Evolutionary conservation across 2,329 filamentous ascomycete species (phyloP).

Genomic region (Talaromyces sp.): DNA sequence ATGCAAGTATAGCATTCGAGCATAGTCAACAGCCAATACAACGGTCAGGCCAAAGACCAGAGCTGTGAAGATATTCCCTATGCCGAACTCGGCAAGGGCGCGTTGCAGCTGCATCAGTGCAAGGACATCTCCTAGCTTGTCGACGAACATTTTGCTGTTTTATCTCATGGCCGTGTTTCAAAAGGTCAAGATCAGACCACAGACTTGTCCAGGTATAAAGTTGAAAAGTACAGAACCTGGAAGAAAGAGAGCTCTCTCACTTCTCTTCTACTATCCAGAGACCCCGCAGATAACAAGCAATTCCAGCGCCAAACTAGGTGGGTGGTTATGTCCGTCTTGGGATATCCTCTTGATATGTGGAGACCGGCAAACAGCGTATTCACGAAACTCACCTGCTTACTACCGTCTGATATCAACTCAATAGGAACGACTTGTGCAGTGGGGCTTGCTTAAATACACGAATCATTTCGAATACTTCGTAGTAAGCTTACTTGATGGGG

Average conservation of each 20-base stretch:
- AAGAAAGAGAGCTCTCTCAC: not conserved
- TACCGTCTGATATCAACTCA: not conserved
- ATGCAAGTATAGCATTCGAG: not conserved
- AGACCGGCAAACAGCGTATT: not conserved
- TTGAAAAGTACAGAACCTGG: not conserved
- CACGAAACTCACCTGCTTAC: not conserved
- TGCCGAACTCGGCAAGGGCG: conserved; percentile 5
- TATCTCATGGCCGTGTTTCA: not conserved
- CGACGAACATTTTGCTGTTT: conserved; percentile 8
- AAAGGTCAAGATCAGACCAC: too few relatives aligned
- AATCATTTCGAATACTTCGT: not conserved
- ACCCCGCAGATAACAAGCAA: not conserved
- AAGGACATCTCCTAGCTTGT: conserved; percentile 13
- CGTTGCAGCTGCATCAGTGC: conserved; percentile 16
- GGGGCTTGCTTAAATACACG: not conserved
- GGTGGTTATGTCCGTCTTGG: not conserved
- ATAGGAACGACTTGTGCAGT: not conserved
- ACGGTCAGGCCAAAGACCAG: not conserved
- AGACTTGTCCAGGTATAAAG: not conserved
- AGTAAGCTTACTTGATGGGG: too few relatives aligned
- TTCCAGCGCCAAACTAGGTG: not conserved
- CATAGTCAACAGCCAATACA: not conserved
- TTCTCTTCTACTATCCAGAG: not conserved
- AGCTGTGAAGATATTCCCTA: conserved; percentile 6
- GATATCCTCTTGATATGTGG: not conserved